These are phyloP conservation scores for Jamesozyma hellenica DNA, from an alignment of 805 yeast species.

Conservation along the genomic window DNA sequence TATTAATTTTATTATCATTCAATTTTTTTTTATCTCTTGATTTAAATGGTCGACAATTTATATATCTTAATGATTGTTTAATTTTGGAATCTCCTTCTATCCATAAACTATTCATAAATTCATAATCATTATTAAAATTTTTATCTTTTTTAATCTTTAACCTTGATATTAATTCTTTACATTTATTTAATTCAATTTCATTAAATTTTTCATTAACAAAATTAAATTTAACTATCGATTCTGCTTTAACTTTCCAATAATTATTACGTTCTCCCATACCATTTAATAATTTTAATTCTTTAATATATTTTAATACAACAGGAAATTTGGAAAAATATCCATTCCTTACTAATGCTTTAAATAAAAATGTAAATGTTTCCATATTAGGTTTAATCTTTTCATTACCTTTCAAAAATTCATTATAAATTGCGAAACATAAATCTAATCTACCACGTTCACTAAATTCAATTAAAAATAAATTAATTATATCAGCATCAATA, in stretches of 20 bases:
- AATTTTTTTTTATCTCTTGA: not conserved
- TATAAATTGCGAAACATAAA: conserved; percentile 26
- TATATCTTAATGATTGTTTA: conserved; percentile 12
- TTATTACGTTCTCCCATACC: conserved; percentile 10
- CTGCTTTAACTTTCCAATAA: conserved; percentile 19
- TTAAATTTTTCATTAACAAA: not conserved
- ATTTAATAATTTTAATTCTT: conserved; percentile 12
- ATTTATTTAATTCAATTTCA: not conserved
- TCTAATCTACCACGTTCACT: conserved; percentile 30
- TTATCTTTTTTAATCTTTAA: not conserved
- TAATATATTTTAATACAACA: conserved; percentile 12
- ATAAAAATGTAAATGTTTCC: conserved; percentile 24
- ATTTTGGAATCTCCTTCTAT: conserved; percentile 3
- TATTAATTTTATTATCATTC: not conserved
- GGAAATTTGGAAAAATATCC: conserved; percentile 12
- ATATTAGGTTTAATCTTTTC: conserved; percentile 25
- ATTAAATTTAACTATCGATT: conserved; percentile 22
- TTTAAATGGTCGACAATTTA: conserved; percentile 17
- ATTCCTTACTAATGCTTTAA: conserved; percentile 2
- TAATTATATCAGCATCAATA: conserved; percentile 18
- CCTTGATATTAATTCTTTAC: not conserved
- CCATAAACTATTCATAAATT: conserved; percentile 12
- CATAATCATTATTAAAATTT: not conserved
- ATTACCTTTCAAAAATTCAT: conserved; percentile 20
- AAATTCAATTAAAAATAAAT: conserved; percentile 26